These are phyloP conservation scores for Hanseniaspora clermontiae DNA, from an alignment of 805 yeast genomes.

Conservation along the genomic window DNA sequence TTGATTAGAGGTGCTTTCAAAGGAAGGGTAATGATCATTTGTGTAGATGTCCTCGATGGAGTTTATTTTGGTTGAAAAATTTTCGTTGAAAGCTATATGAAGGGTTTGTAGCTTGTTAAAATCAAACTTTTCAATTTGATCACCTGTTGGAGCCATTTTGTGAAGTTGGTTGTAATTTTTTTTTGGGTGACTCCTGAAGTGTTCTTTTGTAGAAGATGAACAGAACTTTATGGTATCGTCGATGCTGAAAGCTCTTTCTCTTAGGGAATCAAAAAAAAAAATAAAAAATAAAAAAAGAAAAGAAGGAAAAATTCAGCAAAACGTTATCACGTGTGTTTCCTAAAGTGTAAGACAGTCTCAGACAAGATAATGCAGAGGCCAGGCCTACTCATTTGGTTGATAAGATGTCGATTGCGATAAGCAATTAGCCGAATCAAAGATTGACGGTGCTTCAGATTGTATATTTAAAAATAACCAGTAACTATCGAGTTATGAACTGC, in stretches of 20 bases:
- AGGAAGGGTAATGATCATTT: not conserved
- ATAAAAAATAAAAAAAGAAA: not conserved
- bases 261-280: too few relatives aligned
- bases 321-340: not conserved
- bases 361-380: not conserved
- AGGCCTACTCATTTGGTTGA: not conserved
- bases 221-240: not conserved
- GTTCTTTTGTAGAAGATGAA: too few relatives aligned
- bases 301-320: too few relatives aligned
- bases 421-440: not conserved
- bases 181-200: too few relatives aligned
- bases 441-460: too few relatives aligned
- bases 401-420: not conserved
- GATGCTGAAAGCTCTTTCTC: not conserved
- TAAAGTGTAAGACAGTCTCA: not conserved
- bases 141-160: not conserved
- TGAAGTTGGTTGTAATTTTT: too few relatives aligned
- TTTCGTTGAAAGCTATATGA: slow-evolving; percentile 1
- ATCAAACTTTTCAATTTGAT: not conserved
- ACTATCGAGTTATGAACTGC: not conserved
- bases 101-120: not conserved
- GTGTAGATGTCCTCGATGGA: not conserved
- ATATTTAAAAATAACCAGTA: too few relatives aligned
- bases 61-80: not conserved
- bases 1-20: not conserved